A percentile compares a stretch with the other conserved stretches of the same genome.
phyloP scores from a whole-genome alignment of 2,329 filamentous ascomycete species.

The Colletotrichum euphorbiae region DNA sequence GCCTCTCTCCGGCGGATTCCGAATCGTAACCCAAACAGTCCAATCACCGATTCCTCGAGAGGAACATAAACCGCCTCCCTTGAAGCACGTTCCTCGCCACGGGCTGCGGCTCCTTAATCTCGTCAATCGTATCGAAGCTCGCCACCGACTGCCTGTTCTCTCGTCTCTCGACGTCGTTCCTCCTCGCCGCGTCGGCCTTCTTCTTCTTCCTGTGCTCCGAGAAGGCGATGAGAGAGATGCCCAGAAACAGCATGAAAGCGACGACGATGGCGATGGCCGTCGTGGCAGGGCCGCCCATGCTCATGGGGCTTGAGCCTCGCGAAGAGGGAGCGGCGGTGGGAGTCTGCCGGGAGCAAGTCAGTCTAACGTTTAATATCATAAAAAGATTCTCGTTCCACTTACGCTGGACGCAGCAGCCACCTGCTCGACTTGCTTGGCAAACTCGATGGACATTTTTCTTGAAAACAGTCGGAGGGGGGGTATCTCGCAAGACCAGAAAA shows the following conservation, averaged over 20 bases:
- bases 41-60: not conserved
- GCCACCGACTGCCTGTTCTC: conserved; percentile 5
- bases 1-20: too few species aligned
- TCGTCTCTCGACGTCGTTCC: not conserved
- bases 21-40: too few species aligned
- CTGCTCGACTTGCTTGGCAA: not conserved
- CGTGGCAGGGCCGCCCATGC: conserved; percentile 1
- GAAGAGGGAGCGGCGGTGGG: not conserved
- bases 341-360: not conserved
- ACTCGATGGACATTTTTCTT: conserved; percentile 5
- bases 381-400: not conserved
- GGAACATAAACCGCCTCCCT: conserved; percentile 2
- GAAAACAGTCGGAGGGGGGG: fast-evolving
- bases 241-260: conserved; percentile 5
- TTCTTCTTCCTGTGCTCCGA: conserved; percentile 25
- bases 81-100: not conserved
- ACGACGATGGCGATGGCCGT: conserved; percentile 16
- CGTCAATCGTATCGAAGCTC: conserved; percentile 5
- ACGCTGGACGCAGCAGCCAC: not conserved
- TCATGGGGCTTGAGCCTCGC: not conserved
- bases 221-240: not conserved
- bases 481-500: not conserved
- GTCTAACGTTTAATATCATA: too few species aligned
- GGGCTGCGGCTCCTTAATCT: conserved; percentile 5
- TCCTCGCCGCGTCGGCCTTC: not conserved